Percentiles rank a stretch among this genome's conserved stretches.
Conservation (phyloP, 768 basidiomycete genomes). For the Pleurotus salmoneostramineus region DNA sequence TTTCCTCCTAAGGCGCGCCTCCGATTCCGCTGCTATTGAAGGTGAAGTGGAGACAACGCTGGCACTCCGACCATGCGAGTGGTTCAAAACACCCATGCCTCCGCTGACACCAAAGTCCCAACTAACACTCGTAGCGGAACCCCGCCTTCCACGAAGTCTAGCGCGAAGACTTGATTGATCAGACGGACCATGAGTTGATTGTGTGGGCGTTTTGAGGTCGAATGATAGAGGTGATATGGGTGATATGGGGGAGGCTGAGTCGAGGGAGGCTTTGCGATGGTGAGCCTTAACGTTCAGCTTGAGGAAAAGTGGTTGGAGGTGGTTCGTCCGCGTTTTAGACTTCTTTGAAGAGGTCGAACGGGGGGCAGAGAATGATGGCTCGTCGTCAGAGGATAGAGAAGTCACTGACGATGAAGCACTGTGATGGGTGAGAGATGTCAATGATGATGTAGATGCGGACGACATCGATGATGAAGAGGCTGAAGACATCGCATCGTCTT, state of each 20-base stretch:
- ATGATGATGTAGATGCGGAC: slow-evolving; percentile 5
- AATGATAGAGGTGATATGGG: not conserved
- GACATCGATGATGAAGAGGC: slow-evolving; percentile 6
- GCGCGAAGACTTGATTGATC: not conserved
- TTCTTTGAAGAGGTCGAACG: not conserved
- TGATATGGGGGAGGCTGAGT: not conserved
- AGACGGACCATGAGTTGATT: not conserved
- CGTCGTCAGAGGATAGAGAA: slow-evolving; percentile 5
- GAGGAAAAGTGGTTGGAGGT: slow-evolving; percentile 1
- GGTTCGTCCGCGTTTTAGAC: not conserved
- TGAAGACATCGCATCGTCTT: slow-evolving; percentile 14
- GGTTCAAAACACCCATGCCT: slow-evolving; percentile 1
- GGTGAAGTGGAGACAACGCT: not conserved
- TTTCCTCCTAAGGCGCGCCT: slow-evolving; percentile 23
- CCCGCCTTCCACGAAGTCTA: not conserved
- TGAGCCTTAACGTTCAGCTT: slow-evolving; percentile 5
- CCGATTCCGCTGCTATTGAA: not conserved
- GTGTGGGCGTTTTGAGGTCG: slow-evolving; percentile 1
- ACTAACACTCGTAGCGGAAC: not conserved
- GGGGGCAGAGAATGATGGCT: not conserved
- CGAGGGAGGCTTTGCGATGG: not conserved
- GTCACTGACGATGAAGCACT: slow-evolving; percentile 2
- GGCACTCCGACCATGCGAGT: not conserved
- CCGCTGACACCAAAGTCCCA: not conserved
- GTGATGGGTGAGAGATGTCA: slow-evolving; percentile 3